phyloP scores from a whole-genome alignment of 2,329 filamentous ascomycete species.

The Daldinia eschscholtzii region DNA sequence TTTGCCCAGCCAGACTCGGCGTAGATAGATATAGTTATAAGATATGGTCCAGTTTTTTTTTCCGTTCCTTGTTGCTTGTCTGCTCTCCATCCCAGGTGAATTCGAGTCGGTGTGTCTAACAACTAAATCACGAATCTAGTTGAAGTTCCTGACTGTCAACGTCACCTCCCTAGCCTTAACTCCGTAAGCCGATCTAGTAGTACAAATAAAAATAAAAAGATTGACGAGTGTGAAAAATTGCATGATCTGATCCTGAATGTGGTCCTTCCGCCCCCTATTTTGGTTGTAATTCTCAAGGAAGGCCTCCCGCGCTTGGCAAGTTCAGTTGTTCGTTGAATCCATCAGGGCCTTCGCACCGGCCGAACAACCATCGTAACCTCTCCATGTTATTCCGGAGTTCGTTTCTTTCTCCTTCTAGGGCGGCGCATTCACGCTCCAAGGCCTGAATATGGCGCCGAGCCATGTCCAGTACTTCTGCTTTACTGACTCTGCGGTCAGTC shows the following conservation, averaged over 20 bases:
- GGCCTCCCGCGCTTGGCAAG: constrained; percentile 23
- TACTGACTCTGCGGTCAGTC: constrained; percentile 38
- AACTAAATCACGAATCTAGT: constrained; percentile 11
- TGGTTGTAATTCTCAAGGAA: constrained; percentile 13
- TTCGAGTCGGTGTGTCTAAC: constrained; percentile 2
- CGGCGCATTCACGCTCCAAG: constrained; percentile 56
- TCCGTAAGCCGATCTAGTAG: constrained; percentile 32
- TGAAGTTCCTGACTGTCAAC: constrained; percentile 30
- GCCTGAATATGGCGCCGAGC: constrained; percentile 58
- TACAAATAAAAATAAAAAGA: constrained; percentile 30
- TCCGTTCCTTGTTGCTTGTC: not conserved
- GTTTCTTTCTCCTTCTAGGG: constrained; percentile 55
- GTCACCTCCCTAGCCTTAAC: constrained; percentile 15
- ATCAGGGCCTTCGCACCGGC: constrained; percentile 45
- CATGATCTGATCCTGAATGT: constrained; percentile 5
- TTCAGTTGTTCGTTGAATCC: constrained; percentile 30
- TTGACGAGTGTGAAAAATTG: constrained; percentile 4
- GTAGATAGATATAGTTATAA: not conserved
- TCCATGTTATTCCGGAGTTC: constrained; percentile 52
- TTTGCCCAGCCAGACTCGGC: constrained; percentile 7
- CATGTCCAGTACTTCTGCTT: constrained; percentile 53
- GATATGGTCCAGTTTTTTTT: not conserved
- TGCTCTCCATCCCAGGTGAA: not conserved
- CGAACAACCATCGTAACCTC: constrained; percentile 50
- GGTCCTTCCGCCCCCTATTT: constrained; percentile 7